Evolutionary conservation across 202 grass and related monocot genomes (phyloP), one percentile per base, ranked within the genome.

Genomic region (Miscanthus sacchariflorus): DNA sequence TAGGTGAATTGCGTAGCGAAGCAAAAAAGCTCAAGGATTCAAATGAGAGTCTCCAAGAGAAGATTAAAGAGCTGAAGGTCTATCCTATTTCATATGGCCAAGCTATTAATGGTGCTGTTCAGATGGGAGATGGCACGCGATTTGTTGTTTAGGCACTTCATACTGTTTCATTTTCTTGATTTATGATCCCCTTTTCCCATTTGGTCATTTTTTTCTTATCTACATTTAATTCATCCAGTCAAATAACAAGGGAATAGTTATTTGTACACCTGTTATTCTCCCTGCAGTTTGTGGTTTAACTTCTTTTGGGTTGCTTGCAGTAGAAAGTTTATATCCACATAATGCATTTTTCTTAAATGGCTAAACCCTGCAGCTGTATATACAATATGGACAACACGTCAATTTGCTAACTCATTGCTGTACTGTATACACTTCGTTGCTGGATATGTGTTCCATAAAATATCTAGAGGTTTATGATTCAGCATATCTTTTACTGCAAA

Each of bases 61-160:
- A 97, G 88, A 99, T 99, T 44, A 99, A 97, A 93, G 97, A 99
- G 79, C 82, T 99, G 35, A 99, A 99, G 95, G 97, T 99, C 19
- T 80, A 68, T 71, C 40, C 43, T 30, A 13, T 72, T 88, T 40
- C 58, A 54, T 67, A 13, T 84, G 27, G 21, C 27, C 68, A 43
- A 78, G 30, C 72, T 42, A 64, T 66, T 77, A 77, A 42, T 54
- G 4, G 21, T 83, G 54, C 33, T 77, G 39, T 82, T 77, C 23
- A 39, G 28, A 86, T 42, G 38, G 69, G 56, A 59, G 1, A 70
- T 69, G 43, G 24, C 59, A 10, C 18, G 0, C 2, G 27, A 15
- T 71, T 38, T 25, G 12, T 36, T 79, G 23, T 65, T 54, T 81
- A 36, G 2, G 4, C 38, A 36, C 17, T 52, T 40, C 50, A 83